These are phyloP conservation scores for Fusarium brachygibbosum DNA, from an alignment of 2,329 filamentous ascomycete genomes.

Conservation along the genomic window DNA sequence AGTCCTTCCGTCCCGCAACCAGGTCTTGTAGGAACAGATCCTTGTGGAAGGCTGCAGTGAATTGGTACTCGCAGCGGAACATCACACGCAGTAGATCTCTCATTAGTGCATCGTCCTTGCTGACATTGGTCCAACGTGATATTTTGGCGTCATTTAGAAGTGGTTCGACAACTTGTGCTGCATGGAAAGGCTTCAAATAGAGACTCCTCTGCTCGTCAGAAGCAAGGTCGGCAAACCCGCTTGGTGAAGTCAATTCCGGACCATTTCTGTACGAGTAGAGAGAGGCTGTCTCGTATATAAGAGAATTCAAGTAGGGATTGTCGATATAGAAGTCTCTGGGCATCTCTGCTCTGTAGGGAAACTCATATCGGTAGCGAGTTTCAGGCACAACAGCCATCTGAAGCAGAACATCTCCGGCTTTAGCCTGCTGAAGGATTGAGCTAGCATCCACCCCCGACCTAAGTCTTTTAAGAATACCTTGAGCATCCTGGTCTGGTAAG, in stretches of 20 bases:
- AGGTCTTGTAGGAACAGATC: slow-evolving; percentile 58
- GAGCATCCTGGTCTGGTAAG: slow-evolving; percentile 51
- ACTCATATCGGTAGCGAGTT: slow-evolving; percentile 56
- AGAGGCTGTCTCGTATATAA: slow-evolving; percentile 46
- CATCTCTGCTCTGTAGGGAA: slow-evolving; percentile 53
- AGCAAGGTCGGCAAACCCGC: neutral
- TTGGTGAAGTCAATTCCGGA: neutral
- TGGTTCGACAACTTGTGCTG: slow-evolving; percentile 53
- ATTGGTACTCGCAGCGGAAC: slow-evolving; percentile 55
- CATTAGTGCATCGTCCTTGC: slow-evolving; percentile 54
- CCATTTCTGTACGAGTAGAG: slow-evolving; percentile 3
- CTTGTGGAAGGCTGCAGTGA: slow-evolving; percentile 55
- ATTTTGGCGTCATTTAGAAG: slow-evolving; percentile 48
- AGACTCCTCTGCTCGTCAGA: slow-evolving; percentile 35
- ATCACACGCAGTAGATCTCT: slow-evolving; percentile 48
- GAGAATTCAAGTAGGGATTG: slow-evolving; percentile 49
- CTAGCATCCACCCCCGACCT: slow-evolving; percentile 52
- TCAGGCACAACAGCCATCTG: slow-evolving; percentile 57
- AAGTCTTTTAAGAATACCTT: slow-evolving; percentile 53
- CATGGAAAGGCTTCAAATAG: slow-evolving; percentile 56
- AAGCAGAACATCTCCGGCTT: slow-evolving; percentile 55
- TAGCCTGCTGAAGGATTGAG: slow-evolving; percentile 53
- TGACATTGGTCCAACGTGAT: slow-evolving; percentile 56
- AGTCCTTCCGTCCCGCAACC: slow-evolving; percentile 47
- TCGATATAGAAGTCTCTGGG: slow-evolving; percentile 23